These are phyloP conservation scores for Penicillium sclerotigenum DNA, from an alignment of 2,329 filamentous ascomycete genomes.

Conservation along the genomic window DNA sequence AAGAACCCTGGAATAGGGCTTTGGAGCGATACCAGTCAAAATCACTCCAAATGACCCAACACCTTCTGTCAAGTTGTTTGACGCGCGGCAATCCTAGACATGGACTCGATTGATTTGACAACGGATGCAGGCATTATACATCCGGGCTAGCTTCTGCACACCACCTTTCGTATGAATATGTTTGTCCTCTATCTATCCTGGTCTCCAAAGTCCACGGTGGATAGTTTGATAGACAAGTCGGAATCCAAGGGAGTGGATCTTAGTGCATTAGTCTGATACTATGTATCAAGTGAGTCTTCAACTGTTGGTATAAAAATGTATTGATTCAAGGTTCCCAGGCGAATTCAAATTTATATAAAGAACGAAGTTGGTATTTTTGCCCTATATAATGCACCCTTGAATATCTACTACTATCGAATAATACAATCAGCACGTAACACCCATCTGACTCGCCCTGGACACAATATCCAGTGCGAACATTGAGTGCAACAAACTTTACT, in stretches of 20 bases:
- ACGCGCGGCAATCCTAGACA: constrained; percentile 5
- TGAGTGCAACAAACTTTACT: not conserved
- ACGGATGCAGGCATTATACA: not conserved
- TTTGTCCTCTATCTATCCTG: not conserved
- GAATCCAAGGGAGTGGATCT: not conserved
- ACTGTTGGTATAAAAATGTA: no score
- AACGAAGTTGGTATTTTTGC: not conserved
- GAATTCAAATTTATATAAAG: no score
- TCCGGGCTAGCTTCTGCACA: not conserved
- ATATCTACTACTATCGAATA: no score
- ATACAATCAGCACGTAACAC: not conserved
- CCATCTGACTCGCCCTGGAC: not conserved
- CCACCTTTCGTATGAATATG: not conserved
- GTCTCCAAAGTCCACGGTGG: not conserved
- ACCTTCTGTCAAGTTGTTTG: not conserved
- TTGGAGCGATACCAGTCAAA: not conserved
- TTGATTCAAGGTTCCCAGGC: not conserved
- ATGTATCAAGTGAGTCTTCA: no score
- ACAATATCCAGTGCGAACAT: not conserved
- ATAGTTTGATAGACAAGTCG: not conserved
- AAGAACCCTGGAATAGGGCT: not conserved
- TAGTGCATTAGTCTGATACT: not conserved
- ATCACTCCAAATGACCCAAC: not conserved
- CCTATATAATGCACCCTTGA: not conserved
- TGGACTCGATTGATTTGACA: not conserved